These are phyloP conservation scores for Alternaria rosae DNA, from an alignment of 2,329 filamentous ascomycete species.

Conservation along the genomic window DNA sequence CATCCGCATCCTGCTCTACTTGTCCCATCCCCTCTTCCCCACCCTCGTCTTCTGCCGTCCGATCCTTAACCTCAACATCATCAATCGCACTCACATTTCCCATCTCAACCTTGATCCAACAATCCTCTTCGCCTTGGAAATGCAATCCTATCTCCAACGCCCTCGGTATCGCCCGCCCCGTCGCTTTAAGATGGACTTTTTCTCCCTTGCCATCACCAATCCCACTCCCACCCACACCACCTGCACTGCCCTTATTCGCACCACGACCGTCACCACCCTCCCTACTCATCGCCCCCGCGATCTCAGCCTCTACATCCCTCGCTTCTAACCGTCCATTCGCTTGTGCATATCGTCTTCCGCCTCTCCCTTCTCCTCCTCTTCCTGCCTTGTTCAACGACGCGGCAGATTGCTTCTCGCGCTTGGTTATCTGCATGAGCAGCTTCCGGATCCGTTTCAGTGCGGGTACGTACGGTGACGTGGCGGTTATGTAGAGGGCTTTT, in stretches of 20 bases:
- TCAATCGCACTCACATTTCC: constrained; percentile 71
- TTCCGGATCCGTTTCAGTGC: constrained; percentile 70
- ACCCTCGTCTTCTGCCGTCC: constrained; percentile 8
- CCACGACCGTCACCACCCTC: not conserved
- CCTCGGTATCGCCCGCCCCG: constrained; percentile 71
- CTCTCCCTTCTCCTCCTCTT: not conserved
- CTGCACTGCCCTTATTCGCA: not conserved
- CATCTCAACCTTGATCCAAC: constrained; percentile 66
- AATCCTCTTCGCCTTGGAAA: constrained; percentile 69
- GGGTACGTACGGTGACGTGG: constrained; percentile 71
- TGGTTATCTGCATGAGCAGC: constrained; percentile 65
- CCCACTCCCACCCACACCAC: not conserved
- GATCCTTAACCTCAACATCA: constrained; percentile 60
- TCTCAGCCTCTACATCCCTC: constrained; percentile 35
- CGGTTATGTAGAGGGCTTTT: constrained; percentile 71
- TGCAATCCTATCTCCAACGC: constrained; percentile 68
- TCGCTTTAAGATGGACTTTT: constrained; percentile 68
- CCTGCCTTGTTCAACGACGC: constrained; percentile 1
- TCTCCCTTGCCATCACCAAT: constrained; percentile 44
- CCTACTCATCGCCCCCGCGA: constrained; percentile 32
- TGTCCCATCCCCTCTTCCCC: constrained; percentile 17
- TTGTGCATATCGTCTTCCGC: constrained; percentile 9
- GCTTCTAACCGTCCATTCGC: constrained; percentile 39
- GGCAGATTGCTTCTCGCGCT: constrained; percentile 55
- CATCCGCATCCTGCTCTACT: constrained; percentile 32